Evolutionary conservation across 768 basidiomycete species (phyloP).

Genomic region (Tulasnella sp.): DNA sequence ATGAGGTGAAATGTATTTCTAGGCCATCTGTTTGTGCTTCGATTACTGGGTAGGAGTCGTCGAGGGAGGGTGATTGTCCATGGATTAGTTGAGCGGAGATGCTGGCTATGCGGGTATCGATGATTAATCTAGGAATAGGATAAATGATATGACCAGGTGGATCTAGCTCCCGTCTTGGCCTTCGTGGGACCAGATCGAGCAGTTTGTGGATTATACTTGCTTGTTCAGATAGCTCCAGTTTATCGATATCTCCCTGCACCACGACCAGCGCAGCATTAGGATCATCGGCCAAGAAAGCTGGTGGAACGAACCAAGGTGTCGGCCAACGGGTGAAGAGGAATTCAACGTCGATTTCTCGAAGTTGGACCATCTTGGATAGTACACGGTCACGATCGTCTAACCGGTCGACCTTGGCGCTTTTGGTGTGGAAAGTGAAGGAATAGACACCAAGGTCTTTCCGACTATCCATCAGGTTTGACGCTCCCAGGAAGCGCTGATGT

Average conservation of each 20-base stretch:
- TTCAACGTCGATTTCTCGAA: conserved; percentile 6
- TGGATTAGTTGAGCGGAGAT: conserved; percentile 31
- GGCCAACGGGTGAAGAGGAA: conserved; percentile 41
- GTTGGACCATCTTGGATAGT: neutral
- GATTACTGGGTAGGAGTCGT: no score
- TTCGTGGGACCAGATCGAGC: conserved; percentile 22
- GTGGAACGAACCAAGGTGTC: conserved; percentile 36
- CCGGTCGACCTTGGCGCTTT: conserved; percentile 25
- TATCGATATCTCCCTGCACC: conserved; percentile 33
- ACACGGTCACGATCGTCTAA: neutral
- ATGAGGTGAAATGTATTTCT: neutral
- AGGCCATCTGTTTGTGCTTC: no score
- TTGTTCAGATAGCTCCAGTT: conserved; percentile 37
- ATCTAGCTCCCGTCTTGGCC: conserved; percentile 13
- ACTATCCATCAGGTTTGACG: conserved; percentile 23
- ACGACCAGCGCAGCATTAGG: conserved; percentile 46
- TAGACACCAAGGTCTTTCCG: conserved; percentile 39
- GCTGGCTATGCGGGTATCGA: conserved; percentile 39
- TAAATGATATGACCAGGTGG: conserved; percentile 19
- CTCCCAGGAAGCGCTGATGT: conserved; percentile 45
- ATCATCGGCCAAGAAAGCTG: conserved; percentile 39
- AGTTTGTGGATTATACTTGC: conserved; percentile 32
- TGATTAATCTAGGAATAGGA: conserved; percentile 37
- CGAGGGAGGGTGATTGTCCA: no score
- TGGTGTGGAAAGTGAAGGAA: conserved; percentile 32